These are phyloP conservation scores for Leccinum fallax DNA, from an alignment of 1,284 basidiomycete species.

Conservation along the genomic window DNA sequence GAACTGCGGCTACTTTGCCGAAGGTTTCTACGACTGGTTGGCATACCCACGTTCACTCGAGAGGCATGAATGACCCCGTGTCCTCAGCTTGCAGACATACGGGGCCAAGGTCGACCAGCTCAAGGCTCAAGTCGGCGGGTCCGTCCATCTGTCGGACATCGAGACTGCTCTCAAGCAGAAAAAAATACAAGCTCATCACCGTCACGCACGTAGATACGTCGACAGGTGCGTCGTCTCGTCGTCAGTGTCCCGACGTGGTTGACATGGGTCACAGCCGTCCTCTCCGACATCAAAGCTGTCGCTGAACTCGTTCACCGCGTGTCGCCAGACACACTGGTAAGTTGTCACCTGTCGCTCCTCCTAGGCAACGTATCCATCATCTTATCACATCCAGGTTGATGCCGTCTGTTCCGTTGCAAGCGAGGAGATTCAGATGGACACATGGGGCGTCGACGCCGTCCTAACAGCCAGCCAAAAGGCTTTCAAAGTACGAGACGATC, in stretches of 20 bases:
- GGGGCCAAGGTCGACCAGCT: constrained; percentile 90
- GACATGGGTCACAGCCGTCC: constrained; percentile 56
- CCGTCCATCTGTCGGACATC: constrained; percentile 65
- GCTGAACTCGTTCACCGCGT: constrained; percentile 74
- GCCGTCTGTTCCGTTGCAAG: constrained; percentile 96
- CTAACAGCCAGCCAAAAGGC: constrained; percentile 88
- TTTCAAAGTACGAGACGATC: constrained; percentile 53
- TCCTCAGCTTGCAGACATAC: constrained; percentile 77
- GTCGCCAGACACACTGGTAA: constrained; percentile 85
- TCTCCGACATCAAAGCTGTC: constrained; percentile 84
- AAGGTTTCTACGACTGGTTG: constrained; percentile 82
- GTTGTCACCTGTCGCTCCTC: constrained; percentile 16
- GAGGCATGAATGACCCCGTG: constrained; percentile 1
- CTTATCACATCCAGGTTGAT: constrained; percentile 60
- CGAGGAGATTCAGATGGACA: constrained; percentile 94
- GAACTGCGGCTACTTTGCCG: constrained; percentile 89
- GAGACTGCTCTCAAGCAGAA: constrained; percentile 76
- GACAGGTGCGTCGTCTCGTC: constrained; percentile 54
- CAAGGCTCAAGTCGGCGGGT: constrained; percentile 80
- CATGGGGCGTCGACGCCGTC: constrained; percentile 92
- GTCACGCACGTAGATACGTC: constrained; percentile 97
- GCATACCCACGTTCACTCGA: constrained; percentile 20
- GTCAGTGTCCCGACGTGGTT: not conserved
- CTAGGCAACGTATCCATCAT: not conserved
- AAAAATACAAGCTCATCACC: constrained; percentile 90